Evolutionary conservation across 2,329 filamentous ascomycete species (phyloP).

Genomic region (Botrytis hyacinthi): DNA sequence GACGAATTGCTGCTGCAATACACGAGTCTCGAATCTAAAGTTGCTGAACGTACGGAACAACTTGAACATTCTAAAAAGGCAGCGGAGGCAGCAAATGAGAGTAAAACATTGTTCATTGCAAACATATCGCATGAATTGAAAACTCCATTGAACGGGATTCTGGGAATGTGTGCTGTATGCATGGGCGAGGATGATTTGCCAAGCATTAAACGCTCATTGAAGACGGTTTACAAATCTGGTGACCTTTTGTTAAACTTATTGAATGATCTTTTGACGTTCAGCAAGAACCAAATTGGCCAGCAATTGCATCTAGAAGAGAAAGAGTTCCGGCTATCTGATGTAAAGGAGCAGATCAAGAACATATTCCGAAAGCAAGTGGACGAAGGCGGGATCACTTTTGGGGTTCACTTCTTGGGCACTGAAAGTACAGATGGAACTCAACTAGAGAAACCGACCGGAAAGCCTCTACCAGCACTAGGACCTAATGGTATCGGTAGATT

Average conservation of each 20-base stretch:
- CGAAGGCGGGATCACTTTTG: constrained; percentile 72
- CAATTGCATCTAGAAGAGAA: constrained; percentile 78
- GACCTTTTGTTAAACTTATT: constrained; percentile 82
- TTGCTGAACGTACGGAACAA: constrained; percentile 77
- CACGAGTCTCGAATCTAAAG: constrained; percentile 77
- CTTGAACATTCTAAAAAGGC: constrained; percentile 87
- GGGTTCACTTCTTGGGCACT: constrained; percentile 66
- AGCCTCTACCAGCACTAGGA: constrained; percentile 56
- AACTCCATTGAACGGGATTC: constrained; percentile 87
- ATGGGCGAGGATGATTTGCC: constrained; percentile 84
- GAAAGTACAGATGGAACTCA: constrained; percentile 37
- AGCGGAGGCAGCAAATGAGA: constrained; percentile 91
- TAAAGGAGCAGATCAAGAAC: constrained; percentile 78
- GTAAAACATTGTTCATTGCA: constrained; percentile 95
- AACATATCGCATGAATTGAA: constrained; percentile 64
- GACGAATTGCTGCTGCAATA: constrained; percentile 72
- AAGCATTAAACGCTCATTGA: constrained; percentile 77
- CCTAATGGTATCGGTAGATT: constrained; percentile 66
- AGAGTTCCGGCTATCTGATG: constrained; percentile 81
- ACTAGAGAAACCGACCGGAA: constrained; percentile 23
- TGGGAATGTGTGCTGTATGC: constrained; percentile 90
- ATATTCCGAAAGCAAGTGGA: constrained; percentile 81
- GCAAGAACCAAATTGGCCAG: constrained; percentile 91
- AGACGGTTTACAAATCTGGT: constrained; percentile 84
- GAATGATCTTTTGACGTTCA: constrained; percentile 88